Evolutionary conservation across 352 stramenopile genomes (phyloP).

Genomic region (Blastocystis sp.): DNA sequence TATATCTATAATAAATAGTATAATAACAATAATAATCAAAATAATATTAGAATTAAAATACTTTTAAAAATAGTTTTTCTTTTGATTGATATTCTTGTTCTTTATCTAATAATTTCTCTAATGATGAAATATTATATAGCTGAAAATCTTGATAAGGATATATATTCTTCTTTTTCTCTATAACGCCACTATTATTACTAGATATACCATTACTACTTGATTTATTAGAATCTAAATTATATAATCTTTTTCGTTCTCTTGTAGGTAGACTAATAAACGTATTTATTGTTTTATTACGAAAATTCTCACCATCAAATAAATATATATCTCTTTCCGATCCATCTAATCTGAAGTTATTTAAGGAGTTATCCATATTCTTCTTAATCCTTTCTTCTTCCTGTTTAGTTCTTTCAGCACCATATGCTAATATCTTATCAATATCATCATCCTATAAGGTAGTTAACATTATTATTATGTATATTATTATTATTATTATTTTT

Average conservation of each 20-base stretch:
- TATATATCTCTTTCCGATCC: constrained; percentile 16
- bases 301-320: constrained; percentile 21
- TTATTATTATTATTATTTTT: constrained; percentile 38
- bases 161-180: neutral
- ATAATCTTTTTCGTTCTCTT: neutral
- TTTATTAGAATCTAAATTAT: neutral
- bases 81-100: neutral
- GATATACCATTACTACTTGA: too few relatives aligned
- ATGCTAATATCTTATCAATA: constrained; percentile 67
- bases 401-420: constrained; percentile 66
- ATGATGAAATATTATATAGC: neutral
- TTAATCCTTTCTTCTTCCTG: constrained; percentile 63
- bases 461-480: constrained; percentile 40
- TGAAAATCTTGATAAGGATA: constrained; percentile 14
- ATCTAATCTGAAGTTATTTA: neutral
- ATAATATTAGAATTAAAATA: too few relatives aligned
- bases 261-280: constrained; percentile 10
- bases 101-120: neutral
- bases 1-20: neutral
- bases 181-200: too few relatives aligned
- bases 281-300: neutral
- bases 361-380: constrained; percentile 40
- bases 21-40: too few relatives aligned
- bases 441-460: constrained; percentile 54
- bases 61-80: neutral